A percentile compares a stretch with the other conserved stretches of the same genome.
phyloP scores from a whole-genome alignment of 768 basidiomycete species.

The Fomitopsis serialis region DNA sequence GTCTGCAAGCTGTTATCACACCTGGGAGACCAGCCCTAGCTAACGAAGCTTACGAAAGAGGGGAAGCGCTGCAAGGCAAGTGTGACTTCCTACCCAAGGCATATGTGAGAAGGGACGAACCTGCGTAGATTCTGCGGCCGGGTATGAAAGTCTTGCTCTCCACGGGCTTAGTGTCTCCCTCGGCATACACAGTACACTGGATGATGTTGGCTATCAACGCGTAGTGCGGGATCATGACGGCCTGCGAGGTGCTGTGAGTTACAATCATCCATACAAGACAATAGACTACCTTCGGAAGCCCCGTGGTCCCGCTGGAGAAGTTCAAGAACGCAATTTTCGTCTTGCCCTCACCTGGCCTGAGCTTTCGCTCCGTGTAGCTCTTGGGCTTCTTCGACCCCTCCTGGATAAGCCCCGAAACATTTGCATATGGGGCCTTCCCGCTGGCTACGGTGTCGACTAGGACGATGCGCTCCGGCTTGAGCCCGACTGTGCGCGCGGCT shows the following conservation, averaged over 20 bases:
- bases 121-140: not conserved
- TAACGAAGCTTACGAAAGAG: conserved; percentile 21
- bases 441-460: conserved; percentile 13
- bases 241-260: no score
- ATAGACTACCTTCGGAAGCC: conserved; percentile 24
- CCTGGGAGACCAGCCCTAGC: not conserved
- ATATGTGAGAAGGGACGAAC: no score
- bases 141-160: not conserved
- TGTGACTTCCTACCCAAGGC: no score
- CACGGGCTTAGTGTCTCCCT: conserved; percentile 23
- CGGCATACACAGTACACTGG: conserved; percentile 36
- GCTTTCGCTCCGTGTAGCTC: not conserved
- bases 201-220: conserved; percentile 29
- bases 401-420: not conserved
- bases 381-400: conserved; percentile 1
- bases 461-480: conserved; percentile 16
- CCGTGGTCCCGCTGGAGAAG: conserved; percentile 17
- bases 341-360: conserved; percentile 7
- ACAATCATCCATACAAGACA: no score
- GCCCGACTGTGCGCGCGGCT: conserved; percentile 13
- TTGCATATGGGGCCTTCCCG: not conserved
- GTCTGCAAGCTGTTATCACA: conserved; percentile 29
- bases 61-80: conserved; percentile 18
- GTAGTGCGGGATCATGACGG: conserved; percentile 34
- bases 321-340: conserved; percentile 13